These are phyloP conservation scores for Canariomyces notabilis DNA, from an alignment of 2,329 filamentous ascomycete species.

Conservation along the genomic window DNA sequence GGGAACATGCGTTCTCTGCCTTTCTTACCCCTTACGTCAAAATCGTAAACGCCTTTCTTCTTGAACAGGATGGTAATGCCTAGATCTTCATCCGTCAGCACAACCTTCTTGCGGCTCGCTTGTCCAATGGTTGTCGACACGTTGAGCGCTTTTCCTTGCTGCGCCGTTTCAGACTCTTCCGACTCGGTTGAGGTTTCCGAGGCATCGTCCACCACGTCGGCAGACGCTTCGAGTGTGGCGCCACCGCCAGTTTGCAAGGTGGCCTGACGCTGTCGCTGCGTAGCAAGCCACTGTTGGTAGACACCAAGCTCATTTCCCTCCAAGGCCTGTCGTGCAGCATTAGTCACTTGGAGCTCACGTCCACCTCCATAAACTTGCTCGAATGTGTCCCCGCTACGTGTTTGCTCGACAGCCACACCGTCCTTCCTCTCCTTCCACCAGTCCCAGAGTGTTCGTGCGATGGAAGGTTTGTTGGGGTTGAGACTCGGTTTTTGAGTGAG, in stretches of 20 bases:
- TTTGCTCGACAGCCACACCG: conserved; percentile 56
- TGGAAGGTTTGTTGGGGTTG: conserved; percentile 44
- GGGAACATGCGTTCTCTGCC: conserved; percentile 92
- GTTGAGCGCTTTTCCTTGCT: conserved; percentile 88
- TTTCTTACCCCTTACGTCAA: conserved; percentile 84
- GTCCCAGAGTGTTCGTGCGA: conserved; percentile 74
- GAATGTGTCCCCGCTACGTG: conserved; percentile 49
- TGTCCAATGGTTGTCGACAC: conserved; percentile 81
- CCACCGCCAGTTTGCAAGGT: conserved; percentile 68
- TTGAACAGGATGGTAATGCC: conserved; percentile 88
- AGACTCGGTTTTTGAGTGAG: conserved; percentile 68
- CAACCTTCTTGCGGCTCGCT: conserved; percentile 77
- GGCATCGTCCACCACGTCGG: conserved; percentile 74
- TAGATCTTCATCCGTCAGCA: conserved; percentile 81
- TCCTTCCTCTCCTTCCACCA: conserved; percentile 68
- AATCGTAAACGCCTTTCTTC: conserved; percentile 87
- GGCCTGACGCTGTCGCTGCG: conserved; percentile 79
- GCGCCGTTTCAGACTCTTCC: conserved; percentile 82
- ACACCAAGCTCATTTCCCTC: conserved; percentile 70
- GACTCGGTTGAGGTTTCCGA: conserved; percentile 82
- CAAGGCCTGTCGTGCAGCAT: conserved; percentile 60
- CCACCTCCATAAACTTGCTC: conserved; percentile 64
- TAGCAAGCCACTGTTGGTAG: conserved; percentile 90
- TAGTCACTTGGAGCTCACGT: conserved; percentile 54
- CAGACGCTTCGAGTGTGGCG: conserved; percentile 62